Evolutionary conservation across 176 grass and related monocot genomes (phyloP), one percentile per base, ranked within the genome.

Genomic region (Oryza australiensis): DNA sequence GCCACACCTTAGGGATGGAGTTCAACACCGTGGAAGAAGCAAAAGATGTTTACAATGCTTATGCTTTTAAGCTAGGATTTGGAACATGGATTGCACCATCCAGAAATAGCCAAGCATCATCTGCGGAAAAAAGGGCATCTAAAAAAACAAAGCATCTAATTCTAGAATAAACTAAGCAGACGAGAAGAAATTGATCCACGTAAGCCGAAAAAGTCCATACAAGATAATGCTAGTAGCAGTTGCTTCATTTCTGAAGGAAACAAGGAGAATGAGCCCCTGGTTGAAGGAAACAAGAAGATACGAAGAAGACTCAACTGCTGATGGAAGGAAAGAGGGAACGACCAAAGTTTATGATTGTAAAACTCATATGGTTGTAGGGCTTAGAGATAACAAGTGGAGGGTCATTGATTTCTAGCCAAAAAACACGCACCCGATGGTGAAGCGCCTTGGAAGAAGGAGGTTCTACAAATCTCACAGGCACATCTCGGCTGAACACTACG

Each of bases 381-480:
- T 48, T 7, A 65, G 63, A 5, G 63, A 12, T 12, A 9, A 16
- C 14, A 48, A 16, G 8, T 20, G 14, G 26, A 72, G 0, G 2
- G 63, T 48, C 1, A 3, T 3, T 18, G 27, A 6, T 5, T 65
- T 65, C 13, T 5, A 59, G 22, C 30, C 11, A 5, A 2, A 38
- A 20, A 34, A 62, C 6, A 37, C 9, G 0, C 26, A 65, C 5
- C 14, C 0, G 0, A 3, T 66, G 1, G 3, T 78, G 5, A n/a
- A n/a, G n/a, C 0, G 20, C 9, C 1, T 66, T 5, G 20, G 9
- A 0, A 26, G 3, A 3, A 12, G 24, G 0, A 40, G 26, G 6
- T 38, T 3, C 0, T 40, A n/a, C 0, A 16, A 10, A 0, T 81
- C 48, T 1, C 33, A 81, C 0, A 9, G 5, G 0, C 15, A 3